These are phyloP conservation scores for Hygrophila difformis DNA, from an alignment of 257 asterid genomes.

Conservation along the genomic window DNA sequence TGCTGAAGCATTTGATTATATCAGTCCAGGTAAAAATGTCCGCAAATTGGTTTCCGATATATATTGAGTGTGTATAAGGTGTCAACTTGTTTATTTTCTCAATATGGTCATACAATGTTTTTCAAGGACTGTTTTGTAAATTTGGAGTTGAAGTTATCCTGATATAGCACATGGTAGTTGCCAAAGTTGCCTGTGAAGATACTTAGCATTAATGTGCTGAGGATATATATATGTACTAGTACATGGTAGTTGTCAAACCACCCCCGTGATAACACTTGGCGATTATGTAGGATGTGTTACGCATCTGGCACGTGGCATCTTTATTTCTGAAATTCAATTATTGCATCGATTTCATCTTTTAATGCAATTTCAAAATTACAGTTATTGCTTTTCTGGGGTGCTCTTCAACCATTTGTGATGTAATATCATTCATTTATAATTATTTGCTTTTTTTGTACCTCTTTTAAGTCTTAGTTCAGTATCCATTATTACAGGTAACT, in stretches of 20 bases:
- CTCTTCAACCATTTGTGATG: constrained; percentile 8
- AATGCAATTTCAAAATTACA: constrained; percentile 4
- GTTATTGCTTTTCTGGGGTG: constrained; percentile 12
- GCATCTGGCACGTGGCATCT: background rate
- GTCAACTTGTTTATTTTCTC: constrained; percentile 10
- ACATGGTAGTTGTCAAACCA: no score
- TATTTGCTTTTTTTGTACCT: constrained; percentile 12
- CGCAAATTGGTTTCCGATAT: constrained; percentile 13
- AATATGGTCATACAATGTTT: background rate
- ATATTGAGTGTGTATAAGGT: constrained; percentile 10
- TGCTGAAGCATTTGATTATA: constrained; percentile 53
- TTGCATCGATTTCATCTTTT: constrained; percentile 8
- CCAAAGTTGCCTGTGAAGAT: no score
- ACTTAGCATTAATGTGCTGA: constrained; percentile 7
- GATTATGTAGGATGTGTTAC: constrained; percentile 12
- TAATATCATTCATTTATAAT: constrained; percentile 9
- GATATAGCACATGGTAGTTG: background rate
- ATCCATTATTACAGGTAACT: constrained; percentile 2
- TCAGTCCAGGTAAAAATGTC: constrained; percentile 63
- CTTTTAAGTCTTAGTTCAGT: constrained; percentile 4
- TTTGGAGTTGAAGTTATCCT: background rate
- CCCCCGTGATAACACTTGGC: no score
- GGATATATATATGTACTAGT: no score
- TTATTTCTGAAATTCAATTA: no score
- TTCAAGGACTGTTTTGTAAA: no score